A percentile compares a stretch with the other conserved stretches of the same genome.
These are phyloP conservation scores for Ophiostoma ulmi DNA, from an alignment of 2,329 filamentous ascomycete genomes.

Conservation along the genomic window DNA sequence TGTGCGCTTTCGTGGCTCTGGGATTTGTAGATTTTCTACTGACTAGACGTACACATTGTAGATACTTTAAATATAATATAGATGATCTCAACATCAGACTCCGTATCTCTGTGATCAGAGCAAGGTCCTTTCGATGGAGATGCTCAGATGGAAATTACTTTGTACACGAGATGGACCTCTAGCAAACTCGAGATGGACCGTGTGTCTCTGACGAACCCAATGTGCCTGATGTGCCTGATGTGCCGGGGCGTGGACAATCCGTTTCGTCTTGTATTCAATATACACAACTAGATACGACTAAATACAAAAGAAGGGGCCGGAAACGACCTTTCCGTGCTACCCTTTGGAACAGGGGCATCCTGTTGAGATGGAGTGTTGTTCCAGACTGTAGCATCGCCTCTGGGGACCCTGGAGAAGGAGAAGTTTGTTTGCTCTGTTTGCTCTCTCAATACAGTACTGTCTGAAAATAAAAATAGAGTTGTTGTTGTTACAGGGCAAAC, in stretches of 20 bases:
- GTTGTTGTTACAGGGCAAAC: conserved; percentile 1
- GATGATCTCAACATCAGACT: neutral
- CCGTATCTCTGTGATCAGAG: neutral
- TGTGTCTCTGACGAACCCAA: neutral
- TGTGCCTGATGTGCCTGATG: neutral
- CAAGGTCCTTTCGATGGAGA: neutral
- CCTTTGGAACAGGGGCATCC: neutral
- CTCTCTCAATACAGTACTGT: neutral
- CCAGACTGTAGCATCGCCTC: conserved; percentile 5
- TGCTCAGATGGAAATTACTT: no score
- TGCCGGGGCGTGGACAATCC: neutral
- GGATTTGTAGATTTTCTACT: neutral
- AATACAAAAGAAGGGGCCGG: neutral
- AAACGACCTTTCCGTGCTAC: conserved; percentile 5
- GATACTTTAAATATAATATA: neutral
- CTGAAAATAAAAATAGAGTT: conserved; percentile 5
- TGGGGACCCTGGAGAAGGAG: no score
- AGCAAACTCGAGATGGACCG: neutral
- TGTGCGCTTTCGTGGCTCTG: neutral
- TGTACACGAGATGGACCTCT: no score
- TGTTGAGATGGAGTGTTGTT: conserved; percentile 11
- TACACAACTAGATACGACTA: no score
- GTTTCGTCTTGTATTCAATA: neutral
- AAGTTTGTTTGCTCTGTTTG: no score
- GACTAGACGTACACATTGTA: neutral